Percentiles rank a stretch among this genome's conserved stretches.
phyloP scores from a whole-genome alignment of 768 basidiomycete genomes.

The Ramaria rubella region DNA sequence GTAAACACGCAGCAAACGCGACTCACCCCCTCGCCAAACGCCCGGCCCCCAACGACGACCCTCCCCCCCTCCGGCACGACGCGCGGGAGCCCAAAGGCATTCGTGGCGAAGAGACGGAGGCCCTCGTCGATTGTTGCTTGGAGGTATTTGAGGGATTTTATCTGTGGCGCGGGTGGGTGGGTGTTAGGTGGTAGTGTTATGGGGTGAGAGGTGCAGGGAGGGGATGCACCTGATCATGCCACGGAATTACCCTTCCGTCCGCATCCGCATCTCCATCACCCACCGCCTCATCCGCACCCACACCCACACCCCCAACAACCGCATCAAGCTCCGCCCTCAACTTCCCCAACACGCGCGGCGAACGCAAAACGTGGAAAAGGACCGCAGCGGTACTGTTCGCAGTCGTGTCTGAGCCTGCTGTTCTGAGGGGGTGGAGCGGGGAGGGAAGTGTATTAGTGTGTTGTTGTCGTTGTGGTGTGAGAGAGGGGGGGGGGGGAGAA shows the following conservation, averaged over 20 bases:
- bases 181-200: background rate
- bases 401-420: conserved; percentile 32
- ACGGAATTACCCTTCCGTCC: background rate
- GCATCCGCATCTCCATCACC: no score
- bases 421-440: conserved; percentile 15
- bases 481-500: background rate
- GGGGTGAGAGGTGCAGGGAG: no score
- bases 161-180: background rate
- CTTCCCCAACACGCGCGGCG: conserved; percentile 6
- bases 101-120: conserved; percentile 30
- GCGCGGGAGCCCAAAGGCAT: conserved; percentile 32
- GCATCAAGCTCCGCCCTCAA: conserved; percentile 12
- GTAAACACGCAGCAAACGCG: background rate
- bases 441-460: background rate
- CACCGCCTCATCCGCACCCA: background rate
- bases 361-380: conserved; percentile 10
- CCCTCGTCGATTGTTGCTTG: conserved; percentile 28
- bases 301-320: background rate
- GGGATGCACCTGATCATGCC: conserved; percentile 7
- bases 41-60: conserved; percentile 19
- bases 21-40: conserved; percentile 23
- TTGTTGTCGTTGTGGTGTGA: no score
- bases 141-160: conserved; percentile 22
- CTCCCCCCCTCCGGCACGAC: conserved; percentile 23
- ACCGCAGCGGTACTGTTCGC: conserved; percentile 28